Evolutionary conservation across 192 early-diverging fungal species (phyloP), one percentile per base, ranked within the genome.

Genomic region (Ambispora gerdemannii): DNA sequence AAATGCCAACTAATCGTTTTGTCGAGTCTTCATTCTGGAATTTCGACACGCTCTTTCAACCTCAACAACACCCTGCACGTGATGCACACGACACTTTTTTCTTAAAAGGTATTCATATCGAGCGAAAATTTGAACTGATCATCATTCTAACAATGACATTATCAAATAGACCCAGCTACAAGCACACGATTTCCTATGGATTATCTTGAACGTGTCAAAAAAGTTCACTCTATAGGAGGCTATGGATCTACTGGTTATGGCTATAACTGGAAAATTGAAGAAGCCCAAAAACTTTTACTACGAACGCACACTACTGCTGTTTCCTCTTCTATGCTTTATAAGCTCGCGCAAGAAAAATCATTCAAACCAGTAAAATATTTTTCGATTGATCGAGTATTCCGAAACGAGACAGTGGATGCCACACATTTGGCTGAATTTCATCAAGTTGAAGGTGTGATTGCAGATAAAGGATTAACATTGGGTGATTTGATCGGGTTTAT

Each of bases 341-440:
- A 94, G 76, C 88, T 99, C 3, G 94, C 96, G 15, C 88, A 95
- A 75, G 74, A 91, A 79, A 82, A 88, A 60, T 89, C 82, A 76
- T 99, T 97, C 85, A 83, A 82, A 61, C 91, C 95, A 50, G 97
- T 93, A 36, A 98, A 98, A 76, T 99, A 93, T 81, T 99, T 99
- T 82, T 98, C 97, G 36, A 98, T 99, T 56, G 97, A 99, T 79
- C 91, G 94, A 67, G 97, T 99, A 8, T 99, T 95, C 86, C 87
- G 97, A 68, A 99, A 99, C 77, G 97, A 99, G 77, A 89, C 94
- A 4, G 88, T 96, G 3, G 97, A 99, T 75, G 93, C 93, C 20
- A 99, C 95, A 15, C 97, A 99, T 80, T 84, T 99, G 83, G 97
- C 97, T 53, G 97, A 99, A 82, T 99, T 99, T 88, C 93, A 99